Conservation (phyloP, 768 basidiomycete species). For the Termitomyces titanicus region DNA sequence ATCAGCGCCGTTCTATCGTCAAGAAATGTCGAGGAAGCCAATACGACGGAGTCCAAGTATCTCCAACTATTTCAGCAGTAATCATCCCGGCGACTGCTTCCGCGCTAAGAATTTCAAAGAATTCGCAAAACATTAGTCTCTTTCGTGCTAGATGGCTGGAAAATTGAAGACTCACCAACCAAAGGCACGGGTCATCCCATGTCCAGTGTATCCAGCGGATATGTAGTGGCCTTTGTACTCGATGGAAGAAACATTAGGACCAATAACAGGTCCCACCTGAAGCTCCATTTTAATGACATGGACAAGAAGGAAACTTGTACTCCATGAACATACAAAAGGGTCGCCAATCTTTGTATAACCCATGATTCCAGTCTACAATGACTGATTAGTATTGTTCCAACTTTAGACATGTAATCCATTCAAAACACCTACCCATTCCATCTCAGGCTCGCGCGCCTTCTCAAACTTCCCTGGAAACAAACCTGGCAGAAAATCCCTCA, state of each 20-base stretch:
- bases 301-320: neutral
- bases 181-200: conserved; percentile 58
- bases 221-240: conserved; percentile 44
- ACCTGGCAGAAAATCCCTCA: conserved; percentile 45
- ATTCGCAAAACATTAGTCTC: neutral
- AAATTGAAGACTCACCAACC: conserved; percentile 23
- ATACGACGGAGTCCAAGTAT: conserved; percentile 3
- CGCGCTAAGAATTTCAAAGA: conserved; percentile 3
- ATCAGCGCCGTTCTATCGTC: neutral
- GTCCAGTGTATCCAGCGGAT: conserved; percentile 51
- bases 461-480: conserved; percentile 56
- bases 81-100: conserved; percentile 15
- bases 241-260: conserved; percentile 10
- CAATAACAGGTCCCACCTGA: conserved; percentile 47
- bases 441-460: conserved; percentile 50
- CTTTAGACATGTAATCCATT: neutral
- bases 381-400: neutral
- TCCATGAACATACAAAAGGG: conserved; percentile 61
- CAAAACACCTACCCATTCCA: conserved; percentile 68
- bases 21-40: conserved; percentile 13
- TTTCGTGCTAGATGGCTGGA: neutral
- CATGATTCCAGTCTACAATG: conserved; percentile 78
- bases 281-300: neutral
- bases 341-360: conserved; percentile 35
- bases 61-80: neutral